Base-by-base conservation (phyloP, 1,284 basidiomycete genomes). In the Sphaerobolus stellatus region DNA sequence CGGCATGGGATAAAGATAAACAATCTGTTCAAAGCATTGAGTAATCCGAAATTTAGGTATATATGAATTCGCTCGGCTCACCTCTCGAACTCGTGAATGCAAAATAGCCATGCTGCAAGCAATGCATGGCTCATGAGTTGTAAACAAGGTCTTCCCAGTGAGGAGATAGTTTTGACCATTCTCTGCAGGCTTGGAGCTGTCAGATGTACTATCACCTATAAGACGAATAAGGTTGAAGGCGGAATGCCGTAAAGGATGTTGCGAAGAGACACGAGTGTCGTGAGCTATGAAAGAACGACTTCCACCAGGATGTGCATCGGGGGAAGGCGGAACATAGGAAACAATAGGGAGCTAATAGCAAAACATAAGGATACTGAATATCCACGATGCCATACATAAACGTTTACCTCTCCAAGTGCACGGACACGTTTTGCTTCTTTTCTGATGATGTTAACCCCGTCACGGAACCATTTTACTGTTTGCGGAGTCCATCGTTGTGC, bases 71-170 rank as follows among this genome's bases (percentile, higher is more conserved):
- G 16, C 31, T n/a, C 25, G 16, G 33, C 33, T 18, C 4, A 96
- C 80, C 60, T 94, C 88, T 61, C 89, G 86, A 50, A 96, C 92
- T 20, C 95, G 81, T 2, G 90, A 93, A 71, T 98, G 95, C 7
- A 95, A 71, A 18, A 98, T 73, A 2, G 93, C 92, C 95, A 98
- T 98, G 60, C 85, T 83, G 68, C 95, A 98, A 90, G 97, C 93
- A 55, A 97, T 80, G 64, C 95, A 98, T 2, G 95, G 94, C 64
- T 98, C 94, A 69, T 98, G 94, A 2, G 92, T 92, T 48, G 84
- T 82, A 73, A 97, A 97, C 22, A 97, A 74, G 2, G 85, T 84
- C 25, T 86, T 78, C 0, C 83, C 83, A 0, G 92, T 97, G 34
- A 97, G 78, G 29, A 97, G 84, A 70, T 97, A 98, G 66, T 88